phyloP scores from a whole-genome alignment of 495 filamentous ascomycete species.

The Saxophila tyrrhenica region DNA sequence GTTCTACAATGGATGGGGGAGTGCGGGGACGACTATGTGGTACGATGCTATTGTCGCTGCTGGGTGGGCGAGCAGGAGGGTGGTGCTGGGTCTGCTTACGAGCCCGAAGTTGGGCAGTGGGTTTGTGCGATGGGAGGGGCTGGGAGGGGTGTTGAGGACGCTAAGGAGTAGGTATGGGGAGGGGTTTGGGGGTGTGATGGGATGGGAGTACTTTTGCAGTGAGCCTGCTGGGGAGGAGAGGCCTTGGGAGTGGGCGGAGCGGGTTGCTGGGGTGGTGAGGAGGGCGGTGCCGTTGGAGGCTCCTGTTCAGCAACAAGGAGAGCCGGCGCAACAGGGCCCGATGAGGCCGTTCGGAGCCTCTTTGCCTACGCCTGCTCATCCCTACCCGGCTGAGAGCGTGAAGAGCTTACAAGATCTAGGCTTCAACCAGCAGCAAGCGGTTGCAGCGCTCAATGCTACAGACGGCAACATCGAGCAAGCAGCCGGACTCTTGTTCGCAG shows the following conservation, averaged over 20 bases:
- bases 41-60: slow-evolving; percentile 30
- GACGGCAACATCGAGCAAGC: slow-evolving; percentile 79
- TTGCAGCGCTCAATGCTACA: slow-evolving; percentile 69
- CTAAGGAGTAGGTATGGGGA: slow-evolving; percentile 18
- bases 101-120: slow-evolving; percentile 31
- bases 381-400: slow-evolving; percentile 50
- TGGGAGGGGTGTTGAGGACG: slow-evolving; percentile 17
- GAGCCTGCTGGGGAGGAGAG: slow-evolving; percentile 19
- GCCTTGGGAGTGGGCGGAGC: slow-evolving; percentile 27
- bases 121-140: slow-evolving; percentile 19
- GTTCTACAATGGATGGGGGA: slow-evolving; percentile 37
- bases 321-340: slow-evolving; percentile 9
- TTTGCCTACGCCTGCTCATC: slow-evolving; percentile 16
- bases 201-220: slow-evolving; percentile 38
- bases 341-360: slow-evolving; percentile 12
- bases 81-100: slow-evolving; percentile 34
- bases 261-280: slow-evolving; percentile 10
- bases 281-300: slow-evolving; percentile 2
- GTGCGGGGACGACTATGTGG: slow-evolving; percentile 23
- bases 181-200: slow-evolving; percentile 36
- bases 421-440: slow-evolving; percentile 62
- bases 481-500: slow-evolving; percentile 66
- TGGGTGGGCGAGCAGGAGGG: slow-evolving; percentile 31
- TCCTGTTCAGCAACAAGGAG: slow-evolving; percentile 14
- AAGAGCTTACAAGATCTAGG: slow-evolving; percentile 68